Conservation (phyloP, 495 filamentous ascomycete species). For the Evernia prunastri region DNA sequence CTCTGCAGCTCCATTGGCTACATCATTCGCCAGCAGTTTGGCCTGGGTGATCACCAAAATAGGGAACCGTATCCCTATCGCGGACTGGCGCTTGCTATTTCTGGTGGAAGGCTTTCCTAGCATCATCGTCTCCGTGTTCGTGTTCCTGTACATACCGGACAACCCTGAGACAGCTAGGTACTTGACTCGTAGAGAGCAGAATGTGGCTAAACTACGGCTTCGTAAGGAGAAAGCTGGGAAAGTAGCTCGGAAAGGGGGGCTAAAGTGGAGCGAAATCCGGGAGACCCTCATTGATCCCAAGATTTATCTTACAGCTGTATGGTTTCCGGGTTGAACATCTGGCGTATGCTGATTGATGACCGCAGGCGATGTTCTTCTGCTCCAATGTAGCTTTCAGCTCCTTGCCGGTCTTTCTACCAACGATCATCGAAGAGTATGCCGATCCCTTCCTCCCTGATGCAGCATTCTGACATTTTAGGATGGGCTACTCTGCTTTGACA, state of each 20-base stretch:
- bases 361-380: constrained; percentile 50
- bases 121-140: constrained; percentile 49
- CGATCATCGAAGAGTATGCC: constrained; percentile 50
- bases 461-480: constrained; percentile 27
- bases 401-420: constrained; percentile 54
- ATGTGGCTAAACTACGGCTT: constrained; percentile 47
- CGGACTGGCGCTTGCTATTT: constrained; percentile 55
- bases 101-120: constrained; percentile 58
- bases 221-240: constrained; percentile 32
- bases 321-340: constrained; percentile 17
- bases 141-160: constrained; percentile 49
- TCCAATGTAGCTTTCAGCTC: constrained; percentile 55
- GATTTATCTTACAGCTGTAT: constrained; percentile 60
- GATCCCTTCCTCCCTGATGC: constrained; percentile 6
- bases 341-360: constrained; percentile 11
- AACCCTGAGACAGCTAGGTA: constrained; percentile 47
- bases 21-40: constrained; percentile 62
- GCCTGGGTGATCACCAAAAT: constrained; percentile 52
- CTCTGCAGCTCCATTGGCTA: constrained; percentile 56
- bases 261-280: constrained; percentile 48
- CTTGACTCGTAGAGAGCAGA: constrained; percentile 40
- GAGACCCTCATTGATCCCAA: constrained; percentile 54
- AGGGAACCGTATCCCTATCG: constrained; percentile 44
- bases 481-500: constrained; percentile 43
- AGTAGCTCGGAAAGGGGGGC: constrained; percentile 23